These are phyloP conservation scores for Calophaca sinica DNA, from an alignment of 306 rosid species.

Conservation along the genomic window DNA sequence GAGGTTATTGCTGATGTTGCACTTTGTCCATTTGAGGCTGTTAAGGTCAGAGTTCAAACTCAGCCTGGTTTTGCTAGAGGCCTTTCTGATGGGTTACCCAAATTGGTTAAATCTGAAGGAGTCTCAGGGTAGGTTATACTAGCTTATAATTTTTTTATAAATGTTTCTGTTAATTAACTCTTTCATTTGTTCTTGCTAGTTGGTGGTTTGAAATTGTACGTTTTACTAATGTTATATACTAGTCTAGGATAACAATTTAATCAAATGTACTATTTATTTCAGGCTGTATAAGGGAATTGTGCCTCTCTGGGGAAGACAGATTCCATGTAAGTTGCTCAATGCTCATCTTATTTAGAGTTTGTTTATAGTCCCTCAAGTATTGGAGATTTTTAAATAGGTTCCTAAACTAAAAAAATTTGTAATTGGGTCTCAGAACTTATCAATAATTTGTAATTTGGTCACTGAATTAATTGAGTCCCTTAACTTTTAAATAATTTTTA, in stretches of 20 bases:
- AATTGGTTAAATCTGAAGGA: slow-evolving; percentile 84
- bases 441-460: too few relatives aligned
- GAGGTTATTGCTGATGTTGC: slow-evolving; percentile 94
- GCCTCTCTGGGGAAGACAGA: slow-evolving; percentile 98
- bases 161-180: too few relatives aligned
- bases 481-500: too few relatives aligned
- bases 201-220: neutral
- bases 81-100: slow-evolving; percentile 84
- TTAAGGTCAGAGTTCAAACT: slow-evolving; percentile 93
- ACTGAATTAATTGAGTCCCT: too few relatives aligned
- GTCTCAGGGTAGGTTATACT: slow-evolving; percentile 65
- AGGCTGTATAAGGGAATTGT: slow-evolving; percentile 92
- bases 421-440: too few relatives aligned
- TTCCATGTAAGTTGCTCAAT: slow-evolving; percentile 80
- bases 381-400: too few relatives aligned
- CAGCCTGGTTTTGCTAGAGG: slow-evolving; percentile 95
- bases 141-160: too few relatives aligned
- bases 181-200: too few relatives aligned
- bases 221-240: neutral
- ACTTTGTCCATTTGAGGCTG: slow-evolving; percentile 93
- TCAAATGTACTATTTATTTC: slow-evolving; percentile 43
- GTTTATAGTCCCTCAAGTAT: neutral
- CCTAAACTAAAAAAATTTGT: too few relatives aligned
- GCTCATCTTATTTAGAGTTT: neutral
- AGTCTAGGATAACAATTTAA: slow-evolving; percentile 9